Evolutionary conservation across 2,329 filamentous ascomycete genomes (phyloP).

Genomic region (Cladophialophora exuberans): DNA sequence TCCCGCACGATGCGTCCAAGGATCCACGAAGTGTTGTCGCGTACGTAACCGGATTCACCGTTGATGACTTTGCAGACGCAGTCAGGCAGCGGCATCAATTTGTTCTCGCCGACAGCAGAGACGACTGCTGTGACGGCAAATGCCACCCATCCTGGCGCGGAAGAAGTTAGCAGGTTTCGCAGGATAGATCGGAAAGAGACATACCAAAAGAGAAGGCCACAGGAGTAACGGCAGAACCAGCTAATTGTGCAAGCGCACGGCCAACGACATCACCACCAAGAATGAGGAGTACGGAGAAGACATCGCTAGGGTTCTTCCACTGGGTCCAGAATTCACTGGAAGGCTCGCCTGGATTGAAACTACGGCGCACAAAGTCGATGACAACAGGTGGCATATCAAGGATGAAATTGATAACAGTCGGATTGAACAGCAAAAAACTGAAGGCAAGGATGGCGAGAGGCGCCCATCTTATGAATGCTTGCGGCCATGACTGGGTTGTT

Average conservation of each 20-base stretch:
- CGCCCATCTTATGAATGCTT: neutral
- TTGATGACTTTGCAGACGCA: constrained; percentile 41
- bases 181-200: neutral
- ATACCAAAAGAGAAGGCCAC: constrained; percentile 43
- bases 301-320: constrained; percentile 22
- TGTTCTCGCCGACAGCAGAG: constrained; percentile 38
- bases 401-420: neutral
- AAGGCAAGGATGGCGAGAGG: neutral
- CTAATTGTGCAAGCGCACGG: constrained; percentile 40
- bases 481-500: neutral
- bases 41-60: constrained; percentile 38
- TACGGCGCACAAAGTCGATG: constrained; percentile 4
- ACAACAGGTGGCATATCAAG: constrained; percentile 11
- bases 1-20: constrained; percentile 49
- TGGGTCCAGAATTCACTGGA: constrained; percentile 13
- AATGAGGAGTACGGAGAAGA: constrained; percentile 39
- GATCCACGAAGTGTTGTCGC: constrained; percentile 48
- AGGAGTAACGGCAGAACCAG: constrained; percentile 33
- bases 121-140: constrained; percentile 40
- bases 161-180: neutral
- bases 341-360: constrained; percentile 13
- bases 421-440: constrained; percentile 4
- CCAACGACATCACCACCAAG: constrained; percentile 43
- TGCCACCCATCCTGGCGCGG: constrained; percentile 40
- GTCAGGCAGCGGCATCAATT: constrained; percentile 42